These are phyloP conservation scores for Vitis hybrid DNA, from an alignment of 177 flowering plant species.

Conservation along the genomic window DNA sequence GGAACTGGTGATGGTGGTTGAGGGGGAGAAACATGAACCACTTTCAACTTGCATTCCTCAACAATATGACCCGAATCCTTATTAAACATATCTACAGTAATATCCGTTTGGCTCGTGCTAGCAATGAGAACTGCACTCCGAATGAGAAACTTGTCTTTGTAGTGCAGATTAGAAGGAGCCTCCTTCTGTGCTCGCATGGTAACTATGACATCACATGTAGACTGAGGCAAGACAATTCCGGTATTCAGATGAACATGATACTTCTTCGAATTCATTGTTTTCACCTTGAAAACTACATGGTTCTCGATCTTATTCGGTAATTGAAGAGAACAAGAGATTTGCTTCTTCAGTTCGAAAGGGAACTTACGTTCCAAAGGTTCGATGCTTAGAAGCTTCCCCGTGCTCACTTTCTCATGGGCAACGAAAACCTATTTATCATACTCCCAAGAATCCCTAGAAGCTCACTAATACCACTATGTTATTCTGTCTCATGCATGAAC, in stretches of 20 bases:
- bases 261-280: slow-evolving; percentile 71
- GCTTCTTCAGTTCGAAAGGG: slow-evolving; percentile 62
- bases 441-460: slow-evolving; percentile 16
- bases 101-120: slow-evolving; percentile 42
- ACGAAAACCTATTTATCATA: slow-evolving; percentile 16
- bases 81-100: slow-evolving; percentile 60
- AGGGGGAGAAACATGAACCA: slow-evolving; percentile 57
- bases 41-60: slow-evolving; percentile 66
- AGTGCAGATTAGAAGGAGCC: slow-evolving; percentile 57
- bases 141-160: slow-evolving; percentile 70
- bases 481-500: slow-evolving; percentile 21
- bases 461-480: slow-evolving; percentile 21
- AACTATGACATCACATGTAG: slow-evolving; percentile 55
- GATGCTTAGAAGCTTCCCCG: slow-evolving; percentile 60
- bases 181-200: slow-evolving; percentile 71
- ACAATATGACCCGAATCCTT: slow-evolving; percentile 59
- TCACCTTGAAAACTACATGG: slow-evolving; percentile 69
- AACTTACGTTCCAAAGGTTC: slow-evolving; percentile 73
- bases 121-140: slow-evolving; percentile 42
- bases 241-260: slow-evolving; percentile 71
- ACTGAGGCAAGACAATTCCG: slow-evolving; percentile 51
- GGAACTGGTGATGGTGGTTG: slow-evolving; percentile 63
- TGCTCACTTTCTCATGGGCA: slow-evolving; percentile 34
- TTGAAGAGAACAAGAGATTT: slow-evolving; percentile 57
- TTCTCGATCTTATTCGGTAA: slow-evolving; percentile 44